phyloP scores from a whole-genome alignment of 2,329 filamentous ascomycete genomes.

The Pseudogymnoascus sp. region DNA sequence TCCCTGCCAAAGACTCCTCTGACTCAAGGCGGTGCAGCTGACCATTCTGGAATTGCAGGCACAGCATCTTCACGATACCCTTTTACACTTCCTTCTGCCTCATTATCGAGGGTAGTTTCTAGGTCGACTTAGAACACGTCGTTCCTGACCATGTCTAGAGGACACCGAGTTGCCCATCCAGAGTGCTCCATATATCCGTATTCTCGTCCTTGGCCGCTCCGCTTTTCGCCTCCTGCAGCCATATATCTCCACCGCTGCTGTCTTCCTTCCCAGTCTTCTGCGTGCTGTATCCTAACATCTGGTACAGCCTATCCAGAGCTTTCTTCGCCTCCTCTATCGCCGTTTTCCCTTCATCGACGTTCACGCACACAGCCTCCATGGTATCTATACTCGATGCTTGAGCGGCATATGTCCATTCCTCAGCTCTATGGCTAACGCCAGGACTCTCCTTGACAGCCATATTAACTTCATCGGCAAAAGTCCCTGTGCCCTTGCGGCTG shows the following conservation, averaged over 20 bases:
- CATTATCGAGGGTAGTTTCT: neutral
- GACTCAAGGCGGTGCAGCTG: neutral
- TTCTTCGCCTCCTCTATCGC: constrained; percentile 47
- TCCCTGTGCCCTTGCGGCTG: constrained; percentile 18
- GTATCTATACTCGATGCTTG: constrained; percentile 53
- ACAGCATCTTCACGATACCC: neutral
- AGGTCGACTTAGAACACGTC: neutral
- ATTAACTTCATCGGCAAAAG: constrained; percentile 40
- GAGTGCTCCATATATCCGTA: constrained; percentile 25
- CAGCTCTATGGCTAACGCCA: constrained; percentile 38
- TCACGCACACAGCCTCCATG: constrained; percentile 51
- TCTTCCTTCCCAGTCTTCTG: constrained; percentile 1
- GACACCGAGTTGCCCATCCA: constrained; percentile 28
- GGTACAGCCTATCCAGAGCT: constrained; percentile 41
- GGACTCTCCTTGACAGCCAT: constrained; percentile 33
- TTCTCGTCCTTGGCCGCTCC: neutral
- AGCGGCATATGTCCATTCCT: constrained; percentile 53
- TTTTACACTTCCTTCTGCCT: neutral
- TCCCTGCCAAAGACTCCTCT: neutral
- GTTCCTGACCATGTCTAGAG: neutral
- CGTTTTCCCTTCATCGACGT: constrained; percentile 50
- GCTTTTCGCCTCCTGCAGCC: constrained; percentile 5
- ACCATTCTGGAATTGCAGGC: neutral
- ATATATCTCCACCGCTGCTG: neutral
- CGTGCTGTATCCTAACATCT: neutral